These are phyloP conservation scores for Suhomyces vadensis DNA, from an alignment of 805 yeast species.

Conservation along the genomic window DNA sequence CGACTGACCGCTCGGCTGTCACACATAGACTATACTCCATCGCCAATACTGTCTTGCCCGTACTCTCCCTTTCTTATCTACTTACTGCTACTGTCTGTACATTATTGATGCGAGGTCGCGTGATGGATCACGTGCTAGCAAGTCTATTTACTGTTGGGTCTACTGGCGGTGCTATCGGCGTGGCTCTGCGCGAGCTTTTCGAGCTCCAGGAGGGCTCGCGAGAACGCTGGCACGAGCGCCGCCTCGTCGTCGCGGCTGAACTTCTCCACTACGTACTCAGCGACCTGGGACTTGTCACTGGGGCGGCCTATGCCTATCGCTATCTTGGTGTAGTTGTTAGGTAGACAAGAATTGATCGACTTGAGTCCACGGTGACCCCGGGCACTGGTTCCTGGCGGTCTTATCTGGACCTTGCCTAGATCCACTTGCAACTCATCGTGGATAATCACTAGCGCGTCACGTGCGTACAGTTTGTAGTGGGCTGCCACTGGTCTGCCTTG, in stretches of 20 bases:
- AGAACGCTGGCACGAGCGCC: neutral
- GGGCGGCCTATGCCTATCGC: constrained; percentile 82
- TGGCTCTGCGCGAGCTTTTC: constrained; percentile 1
- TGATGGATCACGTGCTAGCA: neutral
- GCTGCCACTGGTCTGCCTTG: constrained; percentile 60
- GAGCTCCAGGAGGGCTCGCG: neutral
- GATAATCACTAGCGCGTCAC: constrained; percentile 51
- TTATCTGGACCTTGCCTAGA: constrained; percentile 64
- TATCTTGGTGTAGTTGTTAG: constrained; percentile 60
- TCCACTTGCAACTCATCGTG: constrained; percentile 78
- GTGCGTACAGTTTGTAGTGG: constrained; percentile 45
- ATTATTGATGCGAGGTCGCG: constrained; percentile 5
- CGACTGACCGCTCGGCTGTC: constrained; percentile 53
- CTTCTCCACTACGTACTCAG: constrained; percentile 62
- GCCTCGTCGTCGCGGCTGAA: constrained; percentile 28
- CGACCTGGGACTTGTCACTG: constrained; percentile 47
- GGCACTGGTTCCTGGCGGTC: constrained; percentile 59
- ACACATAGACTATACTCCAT: constrained; percentile 52
- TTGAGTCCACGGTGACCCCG: constrained; percentile 87
- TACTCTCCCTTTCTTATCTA: neutral
- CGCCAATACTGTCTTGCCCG: neutral
- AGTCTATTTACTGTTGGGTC: no score
- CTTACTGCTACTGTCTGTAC: constrained; percentile 3
- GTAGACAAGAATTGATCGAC: constrained; percentile 50
- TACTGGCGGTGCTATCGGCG: neutral